Base-by-base conservation (phyloP, 306 rosid genomes). In the Inga laurina region DNA sequence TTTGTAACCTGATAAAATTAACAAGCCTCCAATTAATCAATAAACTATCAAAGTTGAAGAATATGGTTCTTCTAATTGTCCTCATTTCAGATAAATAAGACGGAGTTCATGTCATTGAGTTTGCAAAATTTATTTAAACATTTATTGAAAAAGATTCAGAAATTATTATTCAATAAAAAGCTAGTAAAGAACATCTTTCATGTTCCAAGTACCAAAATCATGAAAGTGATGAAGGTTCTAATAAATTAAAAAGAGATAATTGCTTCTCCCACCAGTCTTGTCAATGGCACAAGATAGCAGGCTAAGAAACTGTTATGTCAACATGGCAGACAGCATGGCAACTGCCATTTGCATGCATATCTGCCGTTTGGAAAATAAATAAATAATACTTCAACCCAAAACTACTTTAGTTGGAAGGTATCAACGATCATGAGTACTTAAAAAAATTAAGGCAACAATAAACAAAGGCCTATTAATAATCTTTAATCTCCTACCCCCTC, bases 1-100 rank as follows among this genome's bases (percentile, higher is more conserved):
- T 96, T 96, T 82, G 94, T 86, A 74, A 96, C 98, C 99, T 96
- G 88, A 82, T 65, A 65, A 59, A 72, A 61, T 81, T 68, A 69
- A 69, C 5, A 3, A 62, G 10, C 54, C 52, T 61, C 75, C 39
- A 59, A 24, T 41, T 43, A 78, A 77, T 51, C 69, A 41, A 64
- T 19, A 71, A 70, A 59, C 75, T 61, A 72, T 73, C 61, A 74
- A 39, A 6, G 66, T 65, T 67, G 41, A 76, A 66, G 21, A 76
- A 45, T 46, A 13, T 22, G 41, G 46, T 48, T 70, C 56, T 34
- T 52, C 54, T 12, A 2, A 66, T 39, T 52, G 35, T 51, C 67
- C 43, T 52, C 69, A 54, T 52, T 61, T 48, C 2, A 62, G 82
- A 39, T 34, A 27, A 56, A 52, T 18, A 35, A 67, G 46, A 67